Percentiles rank a stretch among this genome's conserved stretches.
Evolutionary conservation across 1,139 yeast genomes (phyloP).

Genomic region (Suhomyces ambrosiae): DNA sequence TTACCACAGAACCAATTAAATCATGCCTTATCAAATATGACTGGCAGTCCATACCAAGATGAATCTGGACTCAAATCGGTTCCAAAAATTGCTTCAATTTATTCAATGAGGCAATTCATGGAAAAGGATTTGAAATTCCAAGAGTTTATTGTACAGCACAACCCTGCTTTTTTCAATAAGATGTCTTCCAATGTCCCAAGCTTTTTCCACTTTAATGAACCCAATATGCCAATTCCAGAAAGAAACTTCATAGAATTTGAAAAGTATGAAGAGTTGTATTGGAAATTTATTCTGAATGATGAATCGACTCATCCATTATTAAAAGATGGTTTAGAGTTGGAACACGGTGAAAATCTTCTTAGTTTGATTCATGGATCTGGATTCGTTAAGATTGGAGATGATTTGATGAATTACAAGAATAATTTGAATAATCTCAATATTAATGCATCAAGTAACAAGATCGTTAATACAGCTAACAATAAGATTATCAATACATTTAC

Average conservation of each 20-base stretch:
- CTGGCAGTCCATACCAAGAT: slow-evolving; percentile 29
- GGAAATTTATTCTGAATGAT: slow-evolving; percentile 42
- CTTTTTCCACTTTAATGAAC: slow-evolving; percentile 15
- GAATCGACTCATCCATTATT: slow-evolving; percentile 11
- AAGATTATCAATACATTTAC: slow-evolving; percentile 9
- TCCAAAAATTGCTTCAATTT: slow-evolving; percentile 43
- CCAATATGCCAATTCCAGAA: slow-evolving; percentile 21
- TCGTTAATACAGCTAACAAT: slow-evolving; percentile 15
- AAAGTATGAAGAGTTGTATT: slow-evolving; percentile 48
- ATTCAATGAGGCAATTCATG: slow-evolving; percentile 53
- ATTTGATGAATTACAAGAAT: slow-evolving; percentile 26
- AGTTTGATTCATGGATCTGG: slow-evolving; percentile 29
- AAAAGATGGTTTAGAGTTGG: slow-evolving; percentile 33
- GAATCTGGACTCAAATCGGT: slow-evolving; percentile 28
- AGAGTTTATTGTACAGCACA: slow-evolving; percentile 31
- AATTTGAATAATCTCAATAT: slow-evolving; percentile 20
- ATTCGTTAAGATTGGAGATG: slow-evolving; percentile 30
- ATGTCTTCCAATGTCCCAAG: slow-evolving; percentile 13
- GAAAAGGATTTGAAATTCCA: slow-evolving; percentile 52
- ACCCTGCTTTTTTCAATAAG: slow-evolving; percentile 21
- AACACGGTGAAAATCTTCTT: slow-evolving; percentile 31
- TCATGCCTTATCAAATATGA: slow-evolving; percentile 24
- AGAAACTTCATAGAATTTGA: slow-evolving; percentile 24
- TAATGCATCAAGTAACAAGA: slow-evolving; percentile 15
- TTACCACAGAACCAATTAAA: slow-evolving; percentile 33